phyloP scores from a whole-genome alignment of 2,329 filamentous ascomycete genomes.

The Xylariomycetidae sp. region DNA sequence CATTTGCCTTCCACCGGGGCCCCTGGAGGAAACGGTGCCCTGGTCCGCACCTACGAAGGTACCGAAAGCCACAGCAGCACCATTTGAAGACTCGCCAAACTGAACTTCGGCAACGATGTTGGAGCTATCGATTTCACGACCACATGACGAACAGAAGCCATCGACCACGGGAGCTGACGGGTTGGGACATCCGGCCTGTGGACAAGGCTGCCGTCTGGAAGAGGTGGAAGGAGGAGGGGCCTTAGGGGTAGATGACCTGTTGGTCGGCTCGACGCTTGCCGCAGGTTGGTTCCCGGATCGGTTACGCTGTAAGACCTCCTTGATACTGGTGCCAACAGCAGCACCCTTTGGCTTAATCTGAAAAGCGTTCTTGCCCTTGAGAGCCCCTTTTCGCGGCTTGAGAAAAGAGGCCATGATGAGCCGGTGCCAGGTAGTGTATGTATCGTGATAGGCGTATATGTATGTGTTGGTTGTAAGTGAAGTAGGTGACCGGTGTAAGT shows the following conservation, averaged over 20 bases:
- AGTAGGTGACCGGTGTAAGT: too few relatives aligned
- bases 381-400: slow-evolving; percentile 32
- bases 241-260: slow-evolving; percentile 13
- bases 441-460: too few relatives aligned
- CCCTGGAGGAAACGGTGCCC: slow-evolving; percentile 66
- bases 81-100: slow-evolving; percentile 82
- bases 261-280: slow-evolving; percentile 16
- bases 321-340: slow-evolving; percentile 47
- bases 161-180: slow-evolving; percentile 52
- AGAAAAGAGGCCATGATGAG: slow-evolving; percentile 45
- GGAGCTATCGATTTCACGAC: slow-evolving; percentile 75
- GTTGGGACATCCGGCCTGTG: slow-evolving; percentile 56
- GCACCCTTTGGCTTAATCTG: slow-evolving; percentile 39
- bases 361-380: slow-evolving; percentile 25
- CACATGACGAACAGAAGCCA: slow-evolving; percentile 76
- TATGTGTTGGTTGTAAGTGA: too few relatives aligned
- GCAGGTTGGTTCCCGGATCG: slow-evolving; percentile 20
- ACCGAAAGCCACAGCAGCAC: slow-evolving; percentile 86
- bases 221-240: slow-evolving; percentile 12
- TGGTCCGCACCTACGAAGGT: slow-evolving; percentile 84
- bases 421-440: too few relatives aligned
- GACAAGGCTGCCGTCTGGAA: slow-evolving; percentile 36
- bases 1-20: slow-evolving; percentile 56
- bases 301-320: slow-evolving; percentile 33
- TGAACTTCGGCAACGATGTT: slow-evolving; percentile 90